A percentile compares a stretch with the other conserved stretches of the same genome.
These are phyloP conservation scores for Cladosporium sp. DNA, from an alignment of 2,329 filamentous ascomycete species.

Conservation along the genomic window DNA sequence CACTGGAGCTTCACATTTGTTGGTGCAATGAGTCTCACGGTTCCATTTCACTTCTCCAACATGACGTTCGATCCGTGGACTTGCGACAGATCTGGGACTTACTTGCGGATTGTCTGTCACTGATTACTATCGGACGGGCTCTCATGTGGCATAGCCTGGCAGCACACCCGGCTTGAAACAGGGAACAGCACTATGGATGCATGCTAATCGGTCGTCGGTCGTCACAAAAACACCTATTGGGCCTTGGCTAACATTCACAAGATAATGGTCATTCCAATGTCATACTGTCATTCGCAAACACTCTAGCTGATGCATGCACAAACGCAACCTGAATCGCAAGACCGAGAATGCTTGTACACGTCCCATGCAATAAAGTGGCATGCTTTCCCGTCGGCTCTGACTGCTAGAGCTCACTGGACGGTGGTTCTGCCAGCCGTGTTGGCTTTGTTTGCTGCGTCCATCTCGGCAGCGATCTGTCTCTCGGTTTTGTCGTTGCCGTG, in stretches of 20 bases:
- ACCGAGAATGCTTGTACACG: constrained; percentile 7
- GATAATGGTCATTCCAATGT: background rate
- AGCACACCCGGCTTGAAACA: no score
- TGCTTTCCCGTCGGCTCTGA: background rate
- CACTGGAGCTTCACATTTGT: background rate
- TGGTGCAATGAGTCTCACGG: background rate
- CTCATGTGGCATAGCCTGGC: no score
- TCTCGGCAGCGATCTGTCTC: constrained; percentile 28
- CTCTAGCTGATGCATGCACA: constrained; percentile 4
- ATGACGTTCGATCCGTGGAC: no score
- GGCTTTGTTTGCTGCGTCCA: background rate
- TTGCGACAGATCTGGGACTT: no score
- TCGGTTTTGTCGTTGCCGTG: constrained; percentile 39
- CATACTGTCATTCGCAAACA: constrained; percentile 2
- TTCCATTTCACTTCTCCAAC: no score
- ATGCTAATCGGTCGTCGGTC: no score
- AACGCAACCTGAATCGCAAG: background rate
- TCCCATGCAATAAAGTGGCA: background rate
- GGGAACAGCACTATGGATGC: no score
- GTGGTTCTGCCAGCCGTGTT: background rate
- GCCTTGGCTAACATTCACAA: no score
- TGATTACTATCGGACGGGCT: no score
- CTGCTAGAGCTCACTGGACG: background rate
- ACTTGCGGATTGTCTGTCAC: no score
- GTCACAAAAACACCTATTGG: no score